Evolutionary conservation across 371 early-diverging fungal genomes (phyloP), one percentile per base, ranked within the genome.

Genomic region (Mucor piriformis): DNA sequence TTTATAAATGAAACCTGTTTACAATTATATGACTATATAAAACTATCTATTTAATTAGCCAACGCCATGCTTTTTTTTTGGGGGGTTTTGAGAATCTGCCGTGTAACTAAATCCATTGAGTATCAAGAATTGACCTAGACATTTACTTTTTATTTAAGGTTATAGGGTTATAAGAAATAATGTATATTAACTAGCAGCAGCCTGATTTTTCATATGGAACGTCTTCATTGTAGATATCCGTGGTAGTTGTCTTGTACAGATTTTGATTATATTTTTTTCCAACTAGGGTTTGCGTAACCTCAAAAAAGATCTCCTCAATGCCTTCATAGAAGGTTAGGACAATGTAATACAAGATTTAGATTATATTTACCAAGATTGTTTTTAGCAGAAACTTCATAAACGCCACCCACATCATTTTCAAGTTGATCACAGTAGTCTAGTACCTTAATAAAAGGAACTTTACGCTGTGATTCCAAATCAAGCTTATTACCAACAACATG

Each of bases 401-500:
- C 76, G 15, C 70, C 64, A 62, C 66, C 77, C 1, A 81, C 79
- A 21, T 59, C 43, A 10, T 76, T 74, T 2, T 78, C 54, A 20
- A 50, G 38, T 29, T 21, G 25, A 12, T 72, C 61, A 23, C 80
- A 82, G 40, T 83, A 86, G 34, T 79, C 76, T 29, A 76, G 54
- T 6, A 79, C 77, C 49, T 73, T 73, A 16, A 72, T 52, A 29
- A 79, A 65, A 6, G 81, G 63, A 6, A 86, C 79, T 53, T 73
- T 73, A 43, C 86, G 73, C 44, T 74, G 66, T 43, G 77, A 21
- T 59, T 81, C 85, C 57, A 89, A 68, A 66, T 89, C 90, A 54
- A 79, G 69, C 66, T 87, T 89, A 74, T 86, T 87, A 43, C 90
- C 90, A 3, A 86, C 88, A 33, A 89, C 75, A 63, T 85, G 83